Base-by-base conservation (phyloP, 148 eudicot genomes). In the Selenicereus undatus region DNA sequence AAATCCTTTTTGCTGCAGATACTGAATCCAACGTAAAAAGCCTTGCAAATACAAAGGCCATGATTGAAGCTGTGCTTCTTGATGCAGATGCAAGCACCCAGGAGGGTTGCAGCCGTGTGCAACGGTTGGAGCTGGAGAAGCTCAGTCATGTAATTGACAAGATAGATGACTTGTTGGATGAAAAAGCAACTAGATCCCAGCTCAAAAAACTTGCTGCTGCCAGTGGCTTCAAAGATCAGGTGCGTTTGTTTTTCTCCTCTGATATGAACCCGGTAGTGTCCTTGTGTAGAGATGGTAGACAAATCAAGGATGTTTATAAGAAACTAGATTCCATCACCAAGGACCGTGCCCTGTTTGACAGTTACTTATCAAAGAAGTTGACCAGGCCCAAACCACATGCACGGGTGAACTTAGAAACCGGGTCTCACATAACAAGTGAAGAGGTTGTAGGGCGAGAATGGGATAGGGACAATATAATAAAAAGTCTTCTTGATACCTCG, bases 101-200 rank as follows among this genome's bases (percentile, higher is more conserved):
- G 11, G 70, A 65, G 16, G 70, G 16, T 24, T 0, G 2, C 32
- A 68, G 71, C 32, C 71, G 6, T 68, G 32, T 29, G 6, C 71
- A 68, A 68, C 71, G 71, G 4, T 4, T 3, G 8, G 71, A 0
- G 71, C 71, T 68, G 13, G 71, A 68, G 71, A 26, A 26, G n/a
- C 35, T 68, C 20, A 68, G 71, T 26, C 9, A 18, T 9, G 35
- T 10, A 68, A 5, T 24, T 10, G 71, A 26, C 7, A 29, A 68
- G 32, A 18, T 68, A 27, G 22, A 12, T 43, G 16, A 79, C 51
- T 80, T 80, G 54, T 58, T 71, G 32, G 82, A 72, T 80, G 71
- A 2, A 62, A 73, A 22, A 27, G 78, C n/a, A 5, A 17, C 43
- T 5, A 80, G 11, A 60, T 69, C 72, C 5, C 27, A 42, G 72